Base-by-base conservation (phyloP, 2,329 filamentous ascomycete species). In the Fonsecaea erecta region DNA sequence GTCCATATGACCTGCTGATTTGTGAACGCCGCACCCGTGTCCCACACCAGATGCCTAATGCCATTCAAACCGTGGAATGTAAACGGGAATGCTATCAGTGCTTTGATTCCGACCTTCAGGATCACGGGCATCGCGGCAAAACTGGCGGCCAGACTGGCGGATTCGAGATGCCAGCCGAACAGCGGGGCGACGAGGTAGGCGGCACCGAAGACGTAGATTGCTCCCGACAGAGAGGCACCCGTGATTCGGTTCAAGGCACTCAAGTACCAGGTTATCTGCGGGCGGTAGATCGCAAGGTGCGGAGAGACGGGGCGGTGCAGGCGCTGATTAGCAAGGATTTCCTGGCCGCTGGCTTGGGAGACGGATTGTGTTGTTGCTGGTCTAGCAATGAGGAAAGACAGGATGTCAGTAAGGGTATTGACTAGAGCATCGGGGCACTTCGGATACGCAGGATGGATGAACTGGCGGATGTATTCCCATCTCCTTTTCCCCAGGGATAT, bases 281-380 rank as follows among this genome's bases (percentile, higher is more conserved):
- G 86, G 78, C 87, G 85, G 88, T 97, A 97, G 85, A 96, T 93
- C 75, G 81, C 77, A 69, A 97, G 86, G 77, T 97, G 93, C 62
- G 93, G 93, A 52, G 92, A 85, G 73, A 97, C 84, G 76, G 93
- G 93, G 59, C 93, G 93, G 75, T 85, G 80, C 62, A 89, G 84
- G 74, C 93, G 93, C 83, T 97, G 93, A 75, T 87, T 82, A 74
- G 86, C 88, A 76, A 97, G 91, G 79, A 96, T 86, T 71, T 85
- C 76, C 70, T 85, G 74, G 70, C 79, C 85, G 67, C 89, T 82
- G 60, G 78, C 72, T 60, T 80, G 77, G 67, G 84, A 81, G 73
- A 90, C 73, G 62, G 87, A 88, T 46, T 86, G 53, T 43, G 71
- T 68, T 26, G 68, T 57, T 55, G 71, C 65, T 55, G 43, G 68